Evolutionary conservation across 73 alveolate genomes (phyloP), one percentile per base, ranked within the genome.

Genomic region (Paramecium biaurelia): DNA sequence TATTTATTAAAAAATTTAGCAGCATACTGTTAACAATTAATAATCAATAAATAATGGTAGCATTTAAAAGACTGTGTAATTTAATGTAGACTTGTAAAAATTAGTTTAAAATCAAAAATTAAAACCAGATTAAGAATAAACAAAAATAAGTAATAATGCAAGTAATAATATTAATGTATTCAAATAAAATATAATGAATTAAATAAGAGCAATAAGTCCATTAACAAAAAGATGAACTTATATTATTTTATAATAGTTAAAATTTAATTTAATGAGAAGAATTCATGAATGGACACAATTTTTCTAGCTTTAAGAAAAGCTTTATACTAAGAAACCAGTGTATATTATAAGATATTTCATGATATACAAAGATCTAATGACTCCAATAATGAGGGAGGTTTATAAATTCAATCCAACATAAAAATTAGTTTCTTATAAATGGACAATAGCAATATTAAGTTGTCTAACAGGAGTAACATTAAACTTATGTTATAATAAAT

Each of bases 231-330:
- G 43, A 63, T 63, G 47, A 63, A 63, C 24, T 63, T 23, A 26
- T 26, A 63, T 63, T 30, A 63, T 63, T 63, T 63, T 23, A 63
- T 26, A 24, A 63, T 63, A 30, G 45, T 63, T 30, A 63, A 63
- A 53, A 18, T 18, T 53, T 18, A 5, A 4, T 4, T 53, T 26
- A 20, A 63, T 63, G 45, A 63, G 84, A 63, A 63, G 76, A 63
- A 63, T 63, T 63, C 84, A 63, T 24, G 84, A 63, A 26, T 63
- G 84, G 84, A 63, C 84, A 11, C 28, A 63, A 63, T 24, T 63
- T 32, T 63, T 63, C 24, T 63, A 63, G 45, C 28, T 63, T 38
- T 63, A 63, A 63, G 84, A 63, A 20, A 63, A 23, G 26, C 84
- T 30, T 10, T 63, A 9, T 32, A 7, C 14, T 4, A 63, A 63